A percentile compares a stretch with the other conserved stretches of the same genome.
phyloP scores from a whole-genome alignment of 495 filamentous ascomycete species.

The Daldinia vernicosa region DNA sequence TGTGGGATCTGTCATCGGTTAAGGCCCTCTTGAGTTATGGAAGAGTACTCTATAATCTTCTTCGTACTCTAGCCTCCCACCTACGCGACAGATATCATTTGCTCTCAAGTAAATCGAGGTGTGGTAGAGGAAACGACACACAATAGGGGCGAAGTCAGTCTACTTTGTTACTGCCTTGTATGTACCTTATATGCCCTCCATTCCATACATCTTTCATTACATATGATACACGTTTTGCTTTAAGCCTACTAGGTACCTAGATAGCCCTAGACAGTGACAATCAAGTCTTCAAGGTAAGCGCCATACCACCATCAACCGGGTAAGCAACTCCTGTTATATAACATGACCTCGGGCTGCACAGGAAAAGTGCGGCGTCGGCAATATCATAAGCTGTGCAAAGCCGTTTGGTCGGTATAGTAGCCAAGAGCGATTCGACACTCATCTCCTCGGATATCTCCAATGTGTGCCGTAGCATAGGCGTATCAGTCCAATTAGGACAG shows the following conservation, averaged over 20 bases:
- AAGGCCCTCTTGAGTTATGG: too few relatives aligned
- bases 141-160: too few relatives aligned
- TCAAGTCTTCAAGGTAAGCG: neutral
- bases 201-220: neutral
- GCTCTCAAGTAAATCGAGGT: too few relatives aligned
- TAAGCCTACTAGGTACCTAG: neutral
- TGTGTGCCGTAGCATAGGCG: slow-evolving; percentile 48
- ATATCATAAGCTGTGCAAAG: slow-evolving; percentile 54
- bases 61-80: too few relatives aligned
- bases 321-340: slow-evolving; percentile 47
- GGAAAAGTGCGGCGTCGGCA: slow-evolving; percentile 54
- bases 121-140: too few relatives aligned
- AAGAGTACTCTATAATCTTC: too few relatives aligned
- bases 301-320: slow-evolving; percentile 44
- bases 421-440: slow-evolving; percentile 9
- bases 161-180: neutral
- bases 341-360: slow-evolving; percentile 54
- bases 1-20: too few relatives aligned
- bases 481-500: slow-evolving; percentile 54
- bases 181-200: neutral
- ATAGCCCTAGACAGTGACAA: neutral
- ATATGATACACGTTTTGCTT: neutral
- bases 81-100: too few relatives aligned
- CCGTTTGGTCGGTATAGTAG: slow-evolving; percentile 47
- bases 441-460: neutral